Evolutionary conservation across 208 protist species (phyloP).

Genomic region (Phytomonas serpens): DNA sequence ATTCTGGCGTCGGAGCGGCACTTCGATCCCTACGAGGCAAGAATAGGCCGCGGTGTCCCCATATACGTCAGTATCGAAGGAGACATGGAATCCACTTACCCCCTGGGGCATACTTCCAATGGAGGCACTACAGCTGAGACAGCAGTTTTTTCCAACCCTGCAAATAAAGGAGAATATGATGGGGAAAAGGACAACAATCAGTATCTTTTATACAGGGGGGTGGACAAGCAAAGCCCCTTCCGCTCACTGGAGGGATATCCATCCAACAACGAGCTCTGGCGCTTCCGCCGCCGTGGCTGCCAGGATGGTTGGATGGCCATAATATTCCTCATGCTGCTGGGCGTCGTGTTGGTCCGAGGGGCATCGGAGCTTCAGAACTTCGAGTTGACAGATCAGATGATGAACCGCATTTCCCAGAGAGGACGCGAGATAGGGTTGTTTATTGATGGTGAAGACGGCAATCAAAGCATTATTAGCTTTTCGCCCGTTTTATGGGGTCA

Average conservation of each 20-base stretch:
- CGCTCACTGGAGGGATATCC: conserved; percentile 17
- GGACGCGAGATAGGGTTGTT: background rate
- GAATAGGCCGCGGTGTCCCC: conserved; percentile 27
- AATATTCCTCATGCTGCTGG: conserved; percentile 27
- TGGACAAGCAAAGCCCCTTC: conserved; percentile 12
- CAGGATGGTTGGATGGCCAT: conserved; percentile 53
- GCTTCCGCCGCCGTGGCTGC: conserved; percentile 41
- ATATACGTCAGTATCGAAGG: conserved; percentile 20
- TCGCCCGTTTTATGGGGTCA: background rate
- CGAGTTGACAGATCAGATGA: conserved; percentile 20
- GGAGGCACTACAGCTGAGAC: background rate
- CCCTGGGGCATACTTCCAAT: background rate
- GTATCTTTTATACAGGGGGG: background rate
- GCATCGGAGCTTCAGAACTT: conserved; percentile 26
- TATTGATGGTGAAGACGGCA: background rate
- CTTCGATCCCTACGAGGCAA: conserved; percentile 29
- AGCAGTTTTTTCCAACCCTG: background rate
- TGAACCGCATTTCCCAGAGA: conserved; percentile 12
- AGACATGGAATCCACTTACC: background rate
- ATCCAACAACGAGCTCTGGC: conserved; percentile 51
- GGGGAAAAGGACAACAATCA: background rate
- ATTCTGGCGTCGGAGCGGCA: conserved; percentile 17
- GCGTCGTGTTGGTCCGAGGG: conserved; percentile 28
- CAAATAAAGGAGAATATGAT: background rate
- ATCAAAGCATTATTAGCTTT: background rate